phyloP scores from a whole-genome alignment of 192 early-diverging fungal genomes.

The Chytriomyces sp. region DNA sequence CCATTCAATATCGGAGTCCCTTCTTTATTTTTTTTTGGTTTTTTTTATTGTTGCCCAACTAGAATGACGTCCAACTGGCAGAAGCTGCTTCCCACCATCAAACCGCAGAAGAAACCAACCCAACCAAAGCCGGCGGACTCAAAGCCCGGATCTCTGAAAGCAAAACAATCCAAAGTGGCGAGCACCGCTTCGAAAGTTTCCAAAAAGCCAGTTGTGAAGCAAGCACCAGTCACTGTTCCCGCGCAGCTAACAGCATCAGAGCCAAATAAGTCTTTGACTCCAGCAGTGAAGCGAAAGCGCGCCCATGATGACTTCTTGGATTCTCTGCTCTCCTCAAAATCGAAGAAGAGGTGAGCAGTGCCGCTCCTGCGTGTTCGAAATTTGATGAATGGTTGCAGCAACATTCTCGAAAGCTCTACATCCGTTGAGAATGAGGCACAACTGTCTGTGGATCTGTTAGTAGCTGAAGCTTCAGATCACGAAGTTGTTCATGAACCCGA shows the following conservation, averaged over 20 bases:
- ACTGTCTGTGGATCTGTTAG: background rate
- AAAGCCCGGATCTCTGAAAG: background rate
- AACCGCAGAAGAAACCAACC: background rate
- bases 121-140: background rate
- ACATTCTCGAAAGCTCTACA: background rate
- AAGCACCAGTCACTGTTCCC: background rate
- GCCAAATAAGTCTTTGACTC: background rate
- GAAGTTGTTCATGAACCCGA: background rate
- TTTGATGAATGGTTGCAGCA: background rate
- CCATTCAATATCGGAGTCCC: background rate
- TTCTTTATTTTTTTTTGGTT: background rate
- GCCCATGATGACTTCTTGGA: conserved; percentile 7
- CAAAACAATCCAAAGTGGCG: background rate
- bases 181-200: background rate
- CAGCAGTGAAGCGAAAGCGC: background rate
- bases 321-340: background rate
- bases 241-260: background rate
- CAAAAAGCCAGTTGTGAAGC: background rate
- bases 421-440: background rate
- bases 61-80: conserved; percentile 10
- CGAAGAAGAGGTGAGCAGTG: background rate
- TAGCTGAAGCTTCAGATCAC: background rate
- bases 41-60: background rate
- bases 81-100: conserved; percentile 3
- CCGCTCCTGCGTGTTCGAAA: background rate